Evolutionary conservation across 2,329 filamentous ascomycete species (phyloP), one percentile per base, ranked within the genome.

Genomic region (Apiospora phragmitis): DNA sequence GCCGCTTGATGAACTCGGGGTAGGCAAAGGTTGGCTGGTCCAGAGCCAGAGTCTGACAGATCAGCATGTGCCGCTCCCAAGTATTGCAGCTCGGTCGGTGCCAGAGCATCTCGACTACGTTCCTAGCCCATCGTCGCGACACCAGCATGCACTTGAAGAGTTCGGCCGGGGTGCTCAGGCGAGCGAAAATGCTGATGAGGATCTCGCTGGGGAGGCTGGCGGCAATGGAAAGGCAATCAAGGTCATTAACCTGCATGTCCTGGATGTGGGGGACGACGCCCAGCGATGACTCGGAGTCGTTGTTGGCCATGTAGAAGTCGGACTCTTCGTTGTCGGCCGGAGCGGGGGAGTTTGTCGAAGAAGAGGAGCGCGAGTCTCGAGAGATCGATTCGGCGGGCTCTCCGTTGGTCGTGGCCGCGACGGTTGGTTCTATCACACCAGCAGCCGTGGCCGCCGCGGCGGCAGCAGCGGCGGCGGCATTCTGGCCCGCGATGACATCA

Each of bases 31-130:
- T 95, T 75, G 93, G 92, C n/a, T 91, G 84, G 43, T 88, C 84
- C 38, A 91, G 87, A 65, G 89, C 88, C 45, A 98, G 89, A 1
- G 95, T 95, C 71, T 88, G 86, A 78, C 94, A 95, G 75, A 99
- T 96, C 74, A 85, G 92, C 77, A 90, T 86, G 76, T 98, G 90
- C 79, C 94, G 94, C 16, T 87, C 83, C 93, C 94, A 98, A 76
- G 91, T 94, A 77, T 92, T 94, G 83, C 96, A 98, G 38, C 94
- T 91, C 1, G 96, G 96, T 49, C 96, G 89, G 81, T 98, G 95
- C 96, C 96, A 99, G 29, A 99, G 87, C 74, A 97, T 88, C 73
- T 96, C 95, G 75, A 98, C 96, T 68, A 93, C 92, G 79, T 98
- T 98, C 73, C 92, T 88, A 38, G 96, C 93, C 96, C 96, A 99